Evolutionary conservation across 768 basidiomycete species (phyloP).

Genomic region (Mycena vulgaris): DNA sequence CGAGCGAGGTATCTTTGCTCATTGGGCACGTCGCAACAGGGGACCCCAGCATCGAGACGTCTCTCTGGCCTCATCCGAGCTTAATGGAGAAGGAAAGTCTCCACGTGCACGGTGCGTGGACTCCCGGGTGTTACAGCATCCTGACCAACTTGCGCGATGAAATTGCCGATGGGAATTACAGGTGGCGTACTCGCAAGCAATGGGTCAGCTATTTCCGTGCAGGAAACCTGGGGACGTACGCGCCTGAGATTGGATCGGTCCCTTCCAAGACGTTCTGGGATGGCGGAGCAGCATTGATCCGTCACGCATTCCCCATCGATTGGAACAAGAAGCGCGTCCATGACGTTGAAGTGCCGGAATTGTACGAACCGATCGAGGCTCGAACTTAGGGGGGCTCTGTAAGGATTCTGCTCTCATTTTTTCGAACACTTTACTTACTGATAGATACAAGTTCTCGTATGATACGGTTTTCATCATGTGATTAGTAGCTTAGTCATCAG

Average conservation of each 20-base stretch:
- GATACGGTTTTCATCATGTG: no score
- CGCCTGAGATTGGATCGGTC: not conserved
- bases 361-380: not conserved
- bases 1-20: not conserved
- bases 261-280: not conserved
- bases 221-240: not conserved
- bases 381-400: conserved; percentile 16
- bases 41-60: not conserved
- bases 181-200: not conserved
- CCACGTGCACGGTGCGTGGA: not conserved
- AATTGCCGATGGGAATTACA: not conserved
- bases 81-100: not conserved
- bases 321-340: not conserved
- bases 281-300: not conserved
- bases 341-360: not conserved
- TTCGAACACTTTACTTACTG: no score
- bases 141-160: not conserved
- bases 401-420: not conserved
- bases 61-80: not conserved
- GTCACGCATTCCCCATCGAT: not conserved
- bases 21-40: not conserved
- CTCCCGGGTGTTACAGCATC: not conserved
- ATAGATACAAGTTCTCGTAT: no score
- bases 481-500: no score
- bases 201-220: not conserved